Evolutionary conservation across 208 protist species (phyloP), one percentile per base, ranked within the genome.

Genomic region (Pavlovales sp.): DNA sequence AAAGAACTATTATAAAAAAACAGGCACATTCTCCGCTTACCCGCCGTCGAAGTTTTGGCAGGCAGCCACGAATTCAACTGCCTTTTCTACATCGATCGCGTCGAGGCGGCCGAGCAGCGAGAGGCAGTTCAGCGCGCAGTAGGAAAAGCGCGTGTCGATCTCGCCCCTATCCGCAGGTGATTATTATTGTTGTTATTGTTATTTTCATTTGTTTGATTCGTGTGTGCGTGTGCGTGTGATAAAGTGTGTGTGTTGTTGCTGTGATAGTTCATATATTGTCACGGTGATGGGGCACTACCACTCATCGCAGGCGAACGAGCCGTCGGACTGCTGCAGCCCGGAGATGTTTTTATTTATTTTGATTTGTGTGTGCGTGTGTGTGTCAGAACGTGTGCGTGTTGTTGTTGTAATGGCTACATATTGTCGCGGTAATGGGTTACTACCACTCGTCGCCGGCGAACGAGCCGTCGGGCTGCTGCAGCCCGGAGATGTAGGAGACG

Each of bases 1-100:
- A n/a, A n/a, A n/a, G n/a, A n/a, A n/a, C n/a, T n/a, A n/a, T n/a
- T n/a, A n/a, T n/a, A n/a, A n/a, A n/a, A n/a, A n/a, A n/a, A n/a
- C n/a, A n/a, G n/a, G n/a, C n/a, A n/a, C n/a, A n/a, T n/a, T n/a
- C n/a, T n/a, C n/a, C n/a, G n/a, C n/a, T n/a, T n/a, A 99, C 0
- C 98, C 98, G 32, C 97, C 98, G 93, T 99, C 98, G 95, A 98
- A 99, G 93, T 99, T 99, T 71, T 96, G 92, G 91, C 98, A 99
- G 38, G 47, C 83, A 39, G 97, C 79, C 10, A 99, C 94, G 94
- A 96, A 99, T 26, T 92, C 76, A 22, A 97, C 57, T 28, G 57
- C 57, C 18, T 32, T 10, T 2, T 2, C 14, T 30, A 97, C 85
- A 89, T 99, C 92, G n/a, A 99, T 91, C 26, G 8, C 38, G 46